Base-by-base conservation (phyloP, 495 filamentous ascomycete species). In the Aspergillus nanangensis region DNA sequence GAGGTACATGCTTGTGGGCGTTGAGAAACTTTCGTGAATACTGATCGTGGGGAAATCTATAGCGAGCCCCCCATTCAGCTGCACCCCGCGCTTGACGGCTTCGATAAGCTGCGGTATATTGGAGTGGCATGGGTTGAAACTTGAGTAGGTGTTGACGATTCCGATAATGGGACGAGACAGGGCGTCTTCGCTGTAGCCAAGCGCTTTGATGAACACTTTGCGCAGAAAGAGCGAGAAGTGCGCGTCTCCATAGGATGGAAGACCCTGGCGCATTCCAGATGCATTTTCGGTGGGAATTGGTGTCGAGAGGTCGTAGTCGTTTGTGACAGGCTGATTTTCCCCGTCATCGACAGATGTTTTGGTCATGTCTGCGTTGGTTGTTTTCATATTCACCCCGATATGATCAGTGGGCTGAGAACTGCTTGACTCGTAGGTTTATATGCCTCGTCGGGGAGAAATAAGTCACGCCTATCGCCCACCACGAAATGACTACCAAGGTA, bases 221-320 rank as follows among this genome's bases (percentile, higher is more conserved):
- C 82, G 73, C 17, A 86, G 72, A 48, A 86, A 86, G 1, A 85
- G 73, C 3, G 79, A 82, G 64, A 86, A 86, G 57, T 84, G 81
- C 1, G 80, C 69, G 48, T 86, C 82, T 20, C 82, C 82, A 57
- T 86, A 86, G n/a, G 79, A 77, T 0, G 81, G 75, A 7, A 86
- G 68, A 17, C 77, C 78, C 45, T 78, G 78, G 14, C 79, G 71
- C n/a, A n/a, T n/a, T n/a, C n/a, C n/a, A n/a, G n/a, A n/a, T n/a
- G n/a, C n/a, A n/a, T n/a, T n/a, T n/a, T n/a, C n/a, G n/a, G n/a
- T n/a, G n/a, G n/a, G n/a, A n/a, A n/a, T n/a, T n/a, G n/a, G n/a
- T n/a, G n/a, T n/a, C n/a, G n/a, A n/a, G n/a, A n/a, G n/a, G n/a
- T n/a, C n/a, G n/a, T n/a, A n/a, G n/a, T n/a, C n/a, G n/a, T n/a